Evolutionary conservation across 2,329 filamentous ascomycete species (phyloP).

Genomic region (Tolypocladium ovalisporum): DNA sequence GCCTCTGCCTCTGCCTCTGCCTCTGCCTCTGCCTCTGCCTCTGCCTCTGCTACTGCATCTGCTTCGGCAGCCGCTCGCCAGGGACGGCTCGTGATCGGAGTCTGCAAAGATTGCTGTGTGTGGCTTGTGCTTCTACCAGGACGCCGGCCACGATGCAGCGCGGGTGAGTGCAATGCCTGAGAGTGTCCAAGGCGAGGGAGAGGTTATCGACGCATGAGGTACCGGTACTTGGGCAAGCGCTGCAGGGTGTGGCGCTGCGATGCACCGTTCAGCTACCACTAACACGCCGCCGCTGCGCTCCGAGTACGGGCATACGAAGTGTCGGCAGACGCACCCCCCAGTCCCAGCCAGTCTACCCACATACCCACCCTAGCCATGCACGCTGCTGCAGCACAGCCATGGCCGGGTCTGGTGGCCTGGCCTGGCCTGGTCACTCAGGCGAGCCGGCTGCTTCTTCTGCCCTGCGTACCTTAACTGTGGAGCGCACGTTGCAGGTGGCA

Average conservation of each 20-base stretch:
- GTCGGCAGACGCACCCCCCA: not conserved
- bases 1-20: too few species aligned
- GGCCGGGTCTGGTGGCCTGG: not conserved
- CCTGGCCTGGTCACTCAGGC: too few species aligned
- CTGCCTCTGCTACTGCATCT: too few species aligned
- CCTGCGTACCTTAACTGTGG: not conserved
- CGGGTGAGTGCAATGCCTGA: not conserved
- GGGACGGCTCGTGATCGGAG: not conserved
- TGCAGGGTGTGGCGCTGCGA: slow-evolving; percentile 2
- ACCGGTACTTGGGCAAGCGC: not conserved
- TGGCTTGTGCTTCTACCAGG: not conserved
- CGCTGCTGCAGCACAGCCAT: slow-evolving; percentile 3
- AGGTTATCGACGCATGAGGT: not conserved
- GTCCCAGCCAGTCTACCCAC: not conserved
- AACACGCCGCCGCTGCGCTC: not conserved
- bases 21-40: too few species aligned
- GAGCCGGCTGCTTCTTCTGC: not conserved
- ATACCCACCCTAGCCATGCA: not conserved
- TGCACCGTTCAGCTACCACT: slow-evolving; percentile 5
- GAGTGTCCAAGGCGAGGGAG: not conserved
- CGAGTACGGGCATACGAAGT: not conserved
- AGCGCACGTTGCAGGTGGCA: slow-evolving; percentile 3
- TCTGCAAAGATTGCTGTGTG: not conserved
- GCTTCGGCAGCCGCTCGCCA: not conserved
- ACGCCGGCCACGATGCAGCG: not conserved